phyloP scores from a whole-genome alignment of 2,329 filamentous ascomycete species.

The Aspergillus viridinutans region DNA sequence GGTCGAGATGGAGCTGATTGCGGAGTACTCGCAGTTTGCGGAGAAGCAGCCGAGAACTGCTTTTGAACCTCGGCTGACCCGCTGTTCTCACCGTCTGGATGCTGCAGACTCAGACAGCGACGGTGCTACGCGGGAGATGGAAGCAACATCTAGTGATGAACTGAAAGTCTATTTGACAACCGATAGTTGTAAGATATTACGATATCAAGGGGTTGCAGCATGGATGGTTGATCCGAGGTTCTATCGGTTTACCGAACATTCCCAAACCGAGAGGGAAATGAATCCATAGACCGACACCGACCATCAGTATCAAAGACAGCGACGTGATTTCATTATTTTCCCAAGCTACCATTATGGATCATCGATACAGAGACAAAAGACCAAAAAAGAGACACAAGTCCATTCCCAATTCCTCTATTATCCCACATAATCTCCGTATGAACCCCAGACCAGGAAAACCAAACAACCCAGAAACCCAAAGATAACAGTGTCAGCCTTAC shows the following conservation, averaged over 20 bases:
- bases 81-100: neutral
- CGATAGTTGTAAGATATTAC: neutral
- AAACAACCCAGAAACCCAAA: neutral
- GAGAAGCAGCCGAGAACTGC: slow-evolving; percentile 25
- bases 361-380: slow-evolving; percentile 9
- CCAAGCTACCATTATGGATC: slow-evolving; percentile 2
- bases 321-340: slow-evolving; percentile 1
- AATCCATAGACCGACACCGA: no score
- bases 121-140: neutral
- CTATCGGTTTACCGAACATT: no score
- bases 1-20: slow-evolving; percentile 7
- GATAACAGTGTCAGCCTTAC: neutral
- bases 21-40: slow-evolving; percentile 23
- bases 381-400: neutral
- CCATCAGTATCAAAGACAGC: neutral
- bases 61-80: slow-evolving; percentile 25
- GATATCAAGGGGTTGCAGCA: neutral
- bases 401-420: neutral
- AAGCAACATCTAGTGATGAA: neutral
- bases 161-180: neutral
- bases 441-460: slow-evolving; percentile 1
- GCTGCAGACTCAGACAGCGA: neutral
- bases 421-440: neutral
- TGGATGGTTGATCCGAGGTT: no score
- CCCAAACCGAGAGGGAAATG: no score